Percentiles rank a stretch among this genome's conserved stretches.
phyloP scores from a whole-genome alignment of 257 asterid genomes.

The Solanum clarkiae region DNA sequence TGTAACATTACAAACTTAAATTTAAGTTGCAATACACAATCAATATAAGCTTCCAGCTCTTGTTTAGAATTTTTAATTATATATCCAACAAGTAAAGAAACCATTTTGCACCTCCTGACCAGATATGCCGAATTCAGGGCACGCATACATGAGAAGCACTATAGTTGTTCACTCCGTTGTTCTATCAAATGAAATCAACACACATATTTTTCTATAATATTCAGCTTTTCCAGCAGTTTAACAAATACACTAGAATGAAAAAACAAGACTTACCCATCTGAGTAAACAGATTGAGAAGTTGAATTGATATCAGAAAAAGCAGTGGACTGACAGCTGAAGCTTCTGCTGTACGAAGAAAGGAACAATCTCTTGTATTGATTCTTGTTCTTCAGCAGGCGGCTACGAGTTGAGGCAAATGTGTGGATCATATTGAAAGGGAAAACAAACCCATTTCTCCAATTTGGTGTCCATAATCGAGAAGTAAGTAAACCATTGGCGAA shows the following conservation, averaged over 20 bases:
- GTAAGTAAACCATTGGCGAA: slow-evolving; percentile 12
- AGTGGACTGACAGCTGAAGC: slow-evolving; percentile 21
- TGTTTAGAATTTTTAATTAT: not conserved
- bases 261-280: slow-evolving; percentile 36
- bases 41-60: not conserved
- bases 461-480: slow-evolving; percentile 25
- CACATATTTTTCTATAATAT: not conserved
- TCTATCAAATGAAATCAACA: not conserved
- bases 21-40: not conserved
- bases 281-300: slow-evolving; percentile 13
- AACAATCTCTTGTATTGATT: slow-evolving; percentile 15
- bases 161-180: not conserved
- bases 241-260: not conserved
- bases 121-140: not conserved
- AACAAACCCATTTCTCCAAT: slow-evolving; percentile 19
- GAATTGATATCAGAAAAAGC: slow-evolving; percentile 26
- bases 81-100: not conserved
- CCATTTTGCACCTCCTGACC: not conserved
- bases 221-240: not conserved
- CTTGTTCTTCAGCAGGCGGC: slow-evolving; percentile 6
- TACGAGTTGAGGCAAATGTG: slow-evolving; percentile 13
- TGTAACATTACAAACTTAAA: not conserved
- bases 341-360: slow-evolving; percentile 14
- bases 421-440: slow-evolving; percentile 18
- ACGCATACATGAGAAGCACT: not conserved